Evolutionary conservation across 192 early-diverging fungal genomes (phyloP).

Genomic region (Podila verticillata): DNA sequence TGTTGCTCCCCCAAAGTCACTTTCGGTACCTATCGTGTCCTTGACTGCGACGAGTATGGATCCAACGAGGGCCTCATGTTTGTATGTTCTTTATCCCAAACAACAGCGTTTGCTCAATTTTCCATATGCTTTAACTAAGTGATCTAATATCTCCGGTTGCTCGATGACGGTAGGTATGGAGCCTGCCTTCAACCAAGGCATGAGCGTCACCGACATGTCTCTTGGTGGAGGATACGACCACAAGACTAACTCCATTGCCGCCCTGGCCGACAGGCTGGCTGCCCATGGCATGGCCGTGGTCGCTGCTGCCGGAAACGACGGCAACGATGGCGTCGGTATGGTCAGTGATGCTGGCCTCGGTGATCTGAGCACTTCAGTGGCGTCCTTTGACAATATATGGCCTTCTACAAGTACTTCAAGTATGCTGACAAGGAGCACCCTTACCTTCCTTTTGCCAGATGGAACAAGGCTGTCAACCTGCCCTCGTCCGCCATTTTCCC

Average conservation of each 20-base stretch:
- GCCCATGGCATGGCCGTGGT: constrained; percentile 66
- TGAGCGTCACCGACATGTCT: constrained; percentile 67
- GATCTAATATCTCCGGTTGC: no score
- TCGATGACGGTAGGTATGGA: neutral
- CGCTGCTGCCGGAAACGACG: constrained; percentile 81
- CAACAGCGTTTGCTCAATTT: no score
- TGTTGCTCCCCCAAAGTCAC: constrained; percentile 74
- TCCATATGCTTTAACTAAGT: no score
- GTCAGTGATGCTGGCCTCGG: constrained; percentile 19
- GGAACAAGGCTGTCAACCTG: constrained; percentile 39
- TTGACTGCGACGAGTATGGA: constrained; percentile 62
- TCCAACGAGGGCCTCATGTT: constrained; percentile 65
- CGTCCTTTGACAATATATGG: constrained; percentile 17
- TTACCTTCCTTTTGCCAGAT: constrained; percentile 10
- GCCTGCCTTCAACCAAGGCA: neutral
- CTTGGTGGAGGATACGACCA: constrained; percentile 66
- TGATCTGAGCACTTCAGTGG: constrained; percentile 6
- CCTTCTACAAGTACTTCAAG: constrained; percentile 14
- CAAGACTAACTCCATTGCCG: constrained; percentile 60
- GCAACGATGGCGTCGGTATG: constrained; percentile 55
- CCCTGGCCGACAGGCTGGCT: constrained; percentile 56
- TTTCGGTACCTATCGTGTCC: constrained; percentile 71
- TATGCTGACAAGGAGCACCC: constrained; percentile 26
- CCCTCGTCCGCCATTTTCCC: constrained; percentile 38
- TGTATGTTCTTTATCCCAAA: constrained; percentile 14